Evolutionary conservation across 768 basidiomycete species (phyloP).

Genomic region (Mycena olivaceomarginata): DNA sequence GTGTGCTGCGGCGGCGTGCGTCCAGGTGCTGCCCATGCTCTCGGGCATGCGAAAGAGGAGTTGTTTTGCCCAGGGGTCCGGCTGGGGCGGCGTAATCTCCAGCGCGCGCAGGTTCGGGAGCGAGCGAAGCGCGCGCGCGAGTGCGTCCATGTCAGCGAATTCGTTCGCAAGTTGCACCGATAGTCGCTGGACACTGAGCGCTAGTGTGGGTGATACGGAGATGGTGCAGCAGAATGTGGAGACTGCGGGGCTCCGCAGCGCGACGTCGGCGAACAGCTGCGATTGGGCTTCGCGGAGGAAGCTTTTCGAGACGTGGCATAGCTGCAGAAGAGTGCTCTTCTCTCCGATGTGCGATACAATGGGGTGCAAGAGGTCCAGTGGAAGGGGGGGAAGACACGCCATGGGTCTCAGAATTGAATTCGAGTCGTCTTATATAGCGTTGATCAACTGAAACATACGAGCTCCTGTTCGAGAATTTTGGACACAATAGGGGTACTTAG

Average conservation of each 20-base stretch:
- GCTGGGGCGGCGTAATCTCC: conserved; percentile 14
- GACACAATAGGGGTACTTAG: no score
- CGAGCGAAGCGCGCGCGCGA: not conserved
- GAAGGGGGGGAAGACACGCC: not conserved
- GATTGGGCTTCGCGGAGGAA: conserved; percentile 16
- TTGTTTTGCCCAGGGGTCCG: not conserved
- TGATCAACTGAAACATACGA: not conserved
- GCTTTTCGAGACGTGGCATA: conserved; percentile 16
- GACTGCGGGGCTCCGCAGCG: not conserved
- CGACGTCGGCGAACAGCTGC: conserved; percentile 11
- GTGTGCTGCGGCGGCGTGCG: not conserved
- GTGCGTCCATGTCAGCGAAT: not conserved
- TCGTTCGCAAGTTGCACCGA: conserved; percentile 15
- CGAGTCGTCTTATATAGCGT: not conserved
- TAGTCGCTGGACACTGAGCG: not conserved
- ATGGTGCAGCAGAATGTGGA: conserved; percentile 9
- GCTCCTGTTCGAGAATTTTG: no score
- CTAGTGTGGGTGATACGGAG: not conserved
- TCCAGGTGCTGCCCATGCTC: not conserved
- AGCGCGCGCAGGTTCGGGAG: conserved; percentile 7
- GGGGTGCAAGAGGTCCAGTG: conserved; percentile 28
- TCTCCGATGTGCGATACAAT: conserved; percentile 13
- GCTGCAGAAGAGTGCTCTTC: not conserved
- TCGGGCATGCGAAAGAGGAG: not conserved
- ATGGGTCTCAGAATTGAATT: not conserved